phyloP scores from a whole-genome alignment of 2,329 filamentous ascomycete species.

The Nigrospora sphaerica region DNA sequence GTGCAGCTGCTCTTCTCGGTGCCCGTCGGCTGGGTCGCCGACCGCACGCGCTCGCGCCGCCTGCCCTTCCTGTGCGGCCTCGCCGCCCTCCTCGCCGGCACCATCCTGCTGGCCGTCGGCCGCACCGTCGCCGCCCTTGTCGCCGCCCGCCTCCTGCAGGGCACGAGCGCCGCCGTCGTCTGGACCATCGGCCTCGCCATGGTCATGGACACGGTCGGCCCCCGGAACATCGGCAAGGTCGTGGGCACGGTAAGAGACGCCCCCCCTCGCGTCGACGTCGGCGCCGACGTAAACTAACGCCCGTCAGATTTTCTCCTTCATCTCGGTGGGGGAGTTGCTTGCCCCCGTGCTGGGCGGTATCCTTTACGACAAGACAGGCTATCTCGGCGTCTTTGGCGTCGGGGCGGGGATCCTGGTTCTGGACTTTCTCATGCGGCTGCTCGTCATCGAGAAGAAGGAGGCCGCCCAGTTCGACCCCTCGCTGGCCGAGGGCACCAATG shows the following conservation, averaged over 20 bases:
- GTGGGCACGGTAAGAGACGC: constrained; percentile 42
- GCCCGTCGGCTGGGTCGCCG: constrained; percentile 46
- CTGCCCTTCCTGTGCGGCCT: constrained; percentile 52
- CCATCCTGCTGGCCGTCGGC: constrained; percentile 46
- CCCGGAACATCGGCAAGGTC: constrained; percentile 50
- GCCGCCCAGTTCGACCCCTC: constrained; percentile 34
- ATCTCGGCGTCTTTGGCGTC: constrained; percentile 50
- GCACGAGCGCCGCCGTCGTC: constrained; percentile 49
- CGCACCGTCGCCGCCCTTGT: constrained; percentile 38
- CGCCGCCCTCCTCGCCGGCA: constrained; percentile 42
- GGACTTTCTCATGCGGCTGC: constrained; percentile 52
- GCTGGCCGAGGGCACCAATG: constrained; percentile 11
- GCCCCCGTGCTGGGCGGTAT: constrained; percentile 54
- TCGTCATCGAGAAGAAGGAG: constrained; percentile 57
- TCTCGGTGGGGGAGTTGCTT: constrained; percentile 47
- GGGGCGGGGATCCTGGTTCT: constrained; percentile 45
- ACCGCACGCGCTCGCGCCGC: constrained; percentile 44
- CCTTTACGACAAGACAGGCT: constrained; percentile 51
- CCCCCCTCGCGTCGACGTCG: too few species aligned
- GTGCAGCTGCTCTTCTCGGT: constrained; percentile 43
- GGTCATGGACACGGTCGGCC: constrained; percentile 49
- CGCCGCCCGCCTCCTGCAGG: constrained; percentile 48
- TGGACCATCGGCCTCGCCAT: constrained; percentile 49
- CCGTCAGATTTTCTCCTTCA: constrained; percentile 47
- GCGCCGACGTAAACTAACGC: constrained; percentile 1